Evolutionary conservation across 106 monocot species (phyloP), one percentile per base, ranked within the genome.

Genomic region (Amphibolis antarctica): DNA sequence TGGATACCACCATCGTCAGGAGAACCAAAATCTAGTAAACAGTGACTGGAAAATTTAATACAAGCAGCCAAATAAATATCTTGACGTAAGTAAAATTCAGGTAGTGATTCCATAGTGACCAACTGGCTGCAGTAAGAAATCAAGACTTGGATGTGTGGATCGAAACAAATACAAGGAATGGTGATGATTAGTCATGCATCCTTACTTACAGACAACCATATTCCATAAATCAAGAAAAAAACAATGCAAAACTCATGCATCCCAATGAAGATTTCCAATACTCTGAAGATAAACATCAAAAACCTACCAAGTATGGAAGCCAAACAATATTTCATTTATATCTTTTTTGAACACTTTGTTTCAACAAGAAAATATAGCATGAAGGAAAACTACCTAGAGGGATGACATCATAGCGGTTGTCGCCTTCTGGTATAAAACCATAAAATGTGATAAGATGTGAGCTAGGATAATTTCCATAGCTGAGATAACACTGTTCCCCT

Each of bases 381-480:
- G 36, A 36, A 36, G 7, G 36, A 36, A 56, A 12, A 55, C 75
- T 67, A 98, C 96, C 96, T 72, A 98, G 71, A 70, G 96, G 90
- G 63, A 98, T 84, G 43, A 87, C 66, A 78, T 98, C 86, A 73
- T 82, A 98, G 43, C 78, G 78, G 61, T 85, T 91, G 59, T 90
- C 76, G 28, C 90, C 96, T 69, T 78, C 71, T 1, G 90, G 87
- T 59, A 98, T 64, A 72, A 98, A 98, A 22, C 96, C 96, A 75
- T 98, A 98, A 53, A 98, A 98, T 3, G 80, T 90, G 51, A 98
- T 31, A 21, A 98, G 60, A 77, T 98, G 96, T 59, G 96, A 98
- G 50, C 82, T 74, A 50, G 96, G 66, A 54, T 80, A 56, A 63
- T 69, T 98, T 65, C 96, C 96, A 67, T 98, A 98, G 62, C 87